Base-by-base conservation (phyloP, 345 rosid genomes). In the Linum tenue region DNA sequence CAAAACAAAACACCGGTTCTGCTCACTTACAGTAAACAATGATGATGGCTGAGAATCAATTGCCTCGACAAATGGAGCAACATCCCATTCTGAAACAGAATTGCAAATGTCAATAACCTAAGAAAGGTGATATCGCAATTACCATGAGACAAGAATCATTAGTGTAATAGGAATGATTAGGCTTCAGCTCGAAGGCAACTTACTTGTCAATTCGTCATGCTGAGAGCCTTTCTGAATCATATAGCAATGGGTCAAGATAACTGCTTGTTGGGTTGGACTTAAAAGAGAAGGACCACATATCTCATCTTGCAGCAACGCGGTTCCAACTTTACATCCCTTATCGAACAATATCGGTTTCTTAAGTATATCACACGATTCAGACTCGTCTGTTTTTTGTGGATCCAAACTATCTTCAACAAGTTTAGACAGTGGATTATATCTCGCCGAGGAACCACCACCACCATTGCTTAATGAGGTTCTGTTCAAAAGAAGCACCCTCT, bases 1-100 rank as follows among this genome's bases (percentile, higher is more conserved):
- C 2, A 12, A 41, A 36, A n/a, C n/a, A 53, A 63, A 50, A 48
- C 15, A 53, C 37, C 37, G 43, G 16, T 37, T 4, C 59, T 59
- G 37, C 44, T 38, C 35, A 75, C 97, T 85, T 80, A 92, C 97
- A 58, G 69, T 74, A 73, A 82, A 86, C 68, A 62, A 65, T 7
- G 81, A 60, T 0, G 96, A 85, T 63, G 81, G 74, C 67, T 92
- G 97, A 59, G 88, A 88, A 84, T 90, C 98, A 57, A 92, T 72
- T 37, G 91, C 89, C 79, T 92, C 98, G 9, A 92, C 85, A 68
- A 82, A 92, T 64, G 98, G 98, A 73, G 96, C 98, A 96, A 90
- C 84, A 73, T 86, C 89, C 98, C 98, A 92, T 64, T 91, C 98
- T 91, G 86, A 69, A 78, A 70, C 63, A 62, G 51, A 7, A 71